A percentile compares a stretch with the other conserved stretches of the same genome.
These are phyloP conservation scores for Nicotiana benthamiana DNA, from an alignment of 257 asterid species.

Conservation along the genomic window DNA sequence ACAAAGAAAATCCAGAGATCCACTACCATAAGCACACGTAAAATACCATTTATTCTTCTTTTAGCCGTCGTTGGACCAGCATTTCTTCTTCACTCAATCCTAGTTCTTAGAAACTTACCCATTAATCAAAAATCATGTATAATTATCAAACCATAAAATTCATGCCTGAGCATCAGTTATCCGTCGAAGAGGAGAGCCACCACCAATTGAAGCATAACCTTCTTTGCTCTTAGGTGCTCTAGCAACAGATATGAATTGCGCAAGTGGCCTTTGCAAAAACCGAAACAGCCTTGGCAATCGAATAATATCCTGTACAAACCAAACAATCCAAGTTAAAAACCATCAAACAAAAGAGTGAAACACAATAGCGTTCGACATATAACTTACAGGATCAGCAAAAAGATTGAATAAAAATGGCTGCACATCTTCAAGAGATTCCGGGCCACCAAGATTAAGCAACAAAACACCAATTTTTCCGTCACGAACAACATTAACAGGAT, in stretches of 20 bases:
- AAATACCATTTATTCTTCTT: neutral
- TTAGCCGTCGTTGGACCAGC: neutral
- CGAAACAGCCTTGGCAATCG: slow-evolving; percentile 91
- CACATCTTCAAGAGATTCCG: slow-evolving; percentile 95
- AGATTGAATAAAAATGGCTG: slow-evolving; percentile 96
- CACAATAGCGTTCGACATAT: neutral
- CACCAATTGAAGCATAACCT: slow-evolving; percentile 98
- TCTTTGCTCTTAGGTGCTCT: slow-evolving; percentile 98
- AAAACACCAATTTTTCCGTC: slow-evolving; percentile 86
- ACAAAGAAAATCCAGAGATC: neutral
- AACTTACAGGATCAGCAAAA: slow-evolving; percentile 92
- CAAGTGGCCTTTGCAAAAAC: slow-evolving; percentile 93
- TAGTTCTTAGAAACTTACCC: neutral
- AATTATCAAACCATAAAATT: slow-evolving; percentile 2
- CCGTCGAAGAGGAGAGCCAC: slow-evolving; percentile 98
- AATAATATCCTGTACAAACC: slow-evolving; percentile 69
- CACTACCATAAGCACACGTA: neutral
- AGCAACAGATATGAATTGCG: slow-evolving; percentile 83
- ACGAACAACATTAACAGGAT: slow-evolving; percentile 30
- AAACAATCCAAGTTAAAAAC: slow-evolving; percentile 15
- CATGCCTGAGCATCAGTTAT: slow-evolving; percentile 95
- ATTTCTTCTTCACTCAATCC: neutral
- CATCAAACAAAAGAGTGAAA: slow-evolving; percentile 7
- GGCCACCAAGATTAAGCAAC: slow-evolving; percentile 96
- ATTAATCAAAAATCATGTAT: neutral